Evolutionary conservation across 148 eudicot species (phyloP).

Genomic region (Chenopodium formosanum): DNA sequence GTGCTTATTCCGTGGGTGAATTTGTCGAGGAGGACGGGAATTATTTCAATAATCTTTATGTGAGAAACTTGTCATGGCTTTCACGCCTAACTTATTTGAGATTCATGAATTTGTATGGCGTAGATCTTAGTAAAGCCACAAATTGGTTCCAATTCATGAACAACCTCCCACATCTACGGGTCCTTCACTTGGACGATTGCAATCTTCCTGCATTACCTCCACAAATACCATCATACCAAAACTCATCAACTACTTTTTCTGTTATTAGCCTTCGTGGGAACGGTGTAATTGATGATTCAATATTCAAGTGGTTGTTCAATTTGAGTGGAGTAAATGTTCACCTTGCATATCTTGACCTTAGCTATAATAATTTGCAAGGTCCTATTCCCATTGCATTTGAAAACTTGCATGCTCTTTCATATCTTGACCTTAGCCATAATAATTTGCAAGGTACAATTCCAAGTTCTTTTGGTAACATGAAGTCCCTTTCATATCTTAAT

Average conservation of each 20-base stretch:
- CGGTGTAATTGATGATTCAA: too few relatives aligned
- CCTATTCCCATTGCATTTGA: too few relatives aligned
- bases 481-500: slow-evolving; percentile 6
- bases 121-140: slow-evolving; percentile 6
- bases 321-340: too few relatives aligned
- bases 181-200: slow-evolving; percentile 1
- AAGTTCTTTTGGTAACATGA: not conserved
- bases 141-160: not conserved
- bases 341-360: too few relatives aligned
- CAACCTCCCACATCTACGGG: slow-evolving; percentile 4
- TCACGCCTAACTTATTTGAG: not conserved
- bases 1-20: too few relatives aligned
- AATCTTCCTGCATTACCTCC: not conserved
- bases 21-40: too few relatives aligned
- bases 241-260: not conserved
- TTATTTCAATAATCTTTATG: too few relatives aligned
- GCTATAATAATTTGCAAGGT: too few relatives aligned
- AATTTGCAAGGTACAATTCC: not conserved
- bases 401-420: too few relatives aligned
- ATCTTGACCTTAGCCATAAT: not conserved
- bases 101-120: not conserved
- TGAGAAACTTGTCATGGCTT: not conserved
- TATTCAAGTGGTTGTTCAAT: too few relatives aligned
- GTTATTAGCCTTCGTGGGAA: too few relatives aligned
- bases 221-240: too few relatives aligned